Percentiles rank a stretch among this genome's conserved stretches.
Evolutionary conservation across 176 grass and related monocot species (phyloP).

Genomic region (Bromus sterilis): DNA sequence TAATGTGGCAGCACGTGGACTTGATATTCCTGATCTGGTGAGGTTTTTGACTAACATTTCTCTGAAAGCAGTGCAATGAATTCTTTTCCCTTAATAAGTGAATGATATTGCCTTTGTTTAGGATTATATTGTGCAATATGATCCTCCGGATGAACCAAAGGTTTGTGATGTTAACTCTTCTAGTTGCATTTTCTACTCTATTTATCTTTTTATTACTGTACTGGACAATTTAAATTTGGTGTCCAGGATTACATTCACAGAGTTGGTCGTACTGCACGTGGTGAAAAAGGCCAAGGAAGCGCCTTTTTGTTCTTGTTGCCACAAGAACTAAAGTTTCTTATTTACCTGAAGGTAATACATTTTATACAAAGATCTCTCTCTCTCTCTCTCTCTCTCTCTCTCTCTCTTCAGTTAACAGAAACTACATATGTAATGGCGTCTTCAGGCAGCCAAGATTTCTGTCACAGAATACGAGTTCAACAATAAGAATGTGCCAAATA

Average conservation of each 20-base stretch:
- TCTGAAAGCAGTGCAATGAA: neutral
- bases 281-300: constrained; percentile 76
- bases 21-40: constrained; percentile 96
- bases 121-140: constrained; percentile 99
- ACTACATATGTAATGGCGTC: constrained; percentile 11
- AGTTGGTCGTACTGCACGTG: constrained; percentile 91
- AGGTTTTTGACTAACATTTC: constrained; percentile 23
- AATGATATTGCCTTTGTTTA: constrained; percentile 23
- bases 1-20: constrained; percentile 91
- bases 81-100: neutral
- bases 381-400: neutral
- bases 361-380: neutral
- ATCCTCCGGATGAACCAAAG: constrained; percentile 98
- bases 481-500: constrained; percentile 79
- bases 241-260: constrained; percentile 98
- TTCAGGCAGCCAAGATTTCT: constrained; percentile 84
- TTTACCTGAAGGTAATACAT: constrained; percentile 68
- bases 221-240: constrained; percentile 8
- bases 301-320: constrained; percentile 87
- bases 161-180: constrained; percentile 24
- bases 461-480: constrained; percentile 83
- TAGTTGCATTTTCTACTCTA: neutral
- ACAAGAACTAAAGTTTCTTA: constrained; percentile 82
- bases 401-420: neutral
- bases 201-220: neutral